phyloP scores from a whole-genome alignment of 202 grass and related monocot genomes.

The Bolboschoenoplectus hybrid region DNA sequence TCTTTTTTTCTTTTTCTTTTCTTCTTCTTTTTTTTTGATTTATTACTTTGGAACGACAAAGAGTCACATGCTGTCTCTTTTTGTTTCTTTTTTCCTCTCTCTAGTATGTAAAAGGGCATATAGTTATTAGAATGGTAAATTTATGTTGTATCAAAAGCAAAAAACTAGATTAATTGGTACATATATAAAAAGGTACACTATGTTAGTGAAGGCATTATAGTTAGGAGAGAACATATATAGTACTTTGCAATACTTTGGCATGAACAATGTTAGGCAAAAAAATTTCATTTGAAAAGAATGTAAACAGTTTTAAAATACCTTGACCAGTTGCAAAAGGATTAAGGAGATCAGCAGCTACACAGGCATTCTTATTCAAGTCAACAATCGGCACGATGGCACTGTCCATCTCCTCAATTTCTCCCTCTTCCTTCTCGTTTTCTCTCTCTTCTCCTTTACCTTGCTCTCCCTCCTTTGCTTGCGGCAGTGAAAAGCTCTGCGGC shows the following conservation, averaged over 20 bases:
- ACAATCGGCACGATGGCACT: slow-evolving; percentile 43
- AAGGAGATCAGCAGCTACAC: slow-evolving; percentile 42
- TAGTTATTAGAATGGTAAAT: background rate
- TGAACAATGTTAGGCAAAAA: background rate
- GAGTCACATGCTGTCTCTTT: background rate
- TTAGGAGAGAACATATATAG: background rate
- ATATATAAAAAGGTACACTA: background rate
- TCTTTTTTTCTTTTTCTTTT: background rate
- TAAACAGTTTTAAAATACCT: slow-evolving; percentile 30
- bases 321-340: slow-evolving; percentile 19
- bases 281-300: background rate
- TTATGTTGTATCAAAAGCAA: background rate
- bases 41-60: background rate
- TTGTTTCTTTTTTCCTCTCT: background rate
- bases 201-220: background rate
- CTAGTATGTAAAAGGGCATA: background rate
- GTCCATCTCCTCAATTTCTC: slow-evolving; percentile 48
- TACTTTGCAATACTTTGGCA: background rate
- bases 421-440: slow-evolving; percentile 51
- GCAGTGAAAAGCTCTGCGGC: slow-evolving; percentile 73
- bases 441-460: slow-evolving; percentile 45
- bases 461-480: slow-evolving; percentile 42
- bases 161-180: background rate
- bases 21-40: background rate
- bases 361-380: slow-evolving; percentile 59